A percentile compares a stretch with the other conserved stretches of the same genome.
These are phyloP conservation scores for Xylariales sp. DNA, from an alignment of 2,329 filamentous ascomycete genomes.

Conservation along the genomic window DNA sequence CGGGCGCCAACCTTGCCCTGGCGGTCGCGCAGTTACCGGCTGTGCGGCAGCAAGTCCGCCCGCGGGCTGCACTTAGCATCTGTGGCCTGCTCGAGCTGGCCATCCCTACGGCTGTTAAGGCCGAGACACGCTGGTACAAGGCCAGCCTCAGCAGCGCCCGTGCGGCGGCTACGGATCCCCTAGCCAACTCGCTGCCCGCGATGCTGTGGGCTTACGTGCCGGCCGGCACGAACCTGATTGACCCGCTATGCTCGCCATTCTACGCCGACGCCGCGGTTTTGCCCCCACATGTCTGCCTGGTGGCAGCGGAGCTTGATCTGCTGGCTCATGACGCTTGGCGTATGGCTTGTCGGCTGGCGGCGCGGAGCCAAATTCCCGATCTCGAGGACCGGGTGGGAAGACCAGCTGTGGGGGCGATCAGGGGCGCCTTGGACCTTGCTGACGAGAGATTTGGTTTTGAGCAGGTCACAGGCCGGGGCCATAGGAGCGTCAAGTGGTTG, in stretches of 20 bases:
- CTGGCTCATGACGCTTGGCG: slow-evolving; percentile 6
- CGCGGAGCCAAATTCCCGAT: neutral
- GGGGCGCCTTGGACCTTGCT: neutral
- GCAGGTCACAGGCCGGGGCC: neutral
- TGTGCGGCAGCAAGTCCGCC: slow-evolving; percentile 1
- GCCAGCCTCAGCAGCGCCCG: slow-evolving; percentile 1
- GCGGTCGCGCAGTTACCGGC: slow-evolving; percentile 3
- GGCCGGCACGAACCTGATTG: slow-evolving; percentile 5
- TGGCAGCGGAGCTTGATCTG: slow-evolving; percentile 4
- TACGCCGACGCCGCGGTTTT: slow-evolving; percentile 3
- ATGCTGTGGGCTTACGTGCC: slow-evolving; percentile 5
- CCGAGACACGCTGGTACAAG: slow-evolving; percentile 4
- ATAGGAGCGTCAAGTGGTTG: slow-evolving; percentile 5
- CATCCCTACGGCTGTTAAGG: slow-evolving; percentile 2
- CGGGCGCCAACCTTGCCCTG: slow-evolving; percentile 5
- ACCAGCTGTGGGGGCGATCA: neutral
- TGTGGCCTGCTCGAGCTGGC: slow-evolving; percentile 5
- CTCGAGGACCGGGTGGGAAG: slow-evolving; percentile 3
- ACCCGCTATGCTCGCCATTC: slow-evolving; percentile 5
- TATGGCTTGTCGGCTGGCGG: slow-evolving; percentile 5
- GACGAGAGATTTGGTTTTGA: slow-evolving; percentile 4
- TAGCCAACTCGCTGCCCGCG: slow-evolving; percentile 1
- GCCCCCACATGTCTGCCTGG: slow-evolving; percentile 5
- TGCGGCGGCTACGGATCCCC: neutral
- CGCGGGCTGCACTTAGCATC: slow-evolving; percentile 3